phyloP scores from a whole-genome alignment of 805 yeast genomes.

The Kuraishia piskuri region DNA sequence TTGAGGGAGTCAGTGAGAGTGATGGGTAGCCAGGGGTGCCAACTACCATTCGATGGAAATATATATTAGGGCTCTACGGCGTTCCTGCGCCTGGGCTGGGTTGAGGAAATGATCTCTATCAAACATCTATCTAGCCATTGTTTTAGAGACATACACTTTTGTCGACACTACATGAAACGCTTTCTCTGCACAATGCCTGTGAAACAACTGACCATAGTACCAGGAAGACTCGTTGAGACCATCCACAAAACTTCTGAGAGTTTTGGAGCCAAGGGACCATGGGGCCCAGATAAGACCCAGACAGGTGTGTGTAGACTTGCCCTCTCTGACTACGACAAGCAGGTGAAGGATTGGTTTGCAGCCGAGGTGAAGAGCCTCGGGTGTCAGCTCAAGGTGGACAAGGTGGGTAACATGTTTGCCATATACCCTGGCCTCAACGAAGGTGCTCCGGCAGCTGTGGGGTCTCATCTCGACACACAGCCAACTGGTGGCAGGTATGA shows the following conservation, averaged over 20 bases:
- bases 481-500: slow-evolving; percentile 76
- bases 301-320: slow-evolving; percentile 67
- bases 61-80: too few relatives aligned
- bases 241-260: slow-evolving; percentile 49
- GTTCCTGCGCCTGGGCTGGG: too few relatives aligned
- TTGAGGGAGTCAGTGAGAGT: too few relatives aligned
- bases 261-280: slow-evolving; percentile 55
- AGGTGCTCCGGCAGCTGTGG: slow-evolving; percentile 53
- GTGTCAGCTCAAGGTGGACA: slow-evolving; percentile 50
- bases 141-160: too few relatives aligned
- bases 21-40: too few relatives aligned
- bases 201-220: slow-evolving; percentile 14
- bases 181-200: neutral
- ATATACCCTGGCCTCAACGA: slow-evolving; percentile 47
- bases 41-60: too few relatives aligned
- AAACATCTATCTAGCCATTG: too few relatives aligned
- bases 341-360: slow-evolving; percentile 60
- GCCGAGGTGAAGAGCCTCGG: slow-evolving; percentile 43
- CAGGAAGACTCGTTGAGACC: slow-evolving; percentile 42
- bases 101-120: too few relatives aligned
- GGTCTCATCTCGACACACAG: slow-evolving; percentile 71
- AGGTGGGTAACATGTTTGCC: slow-evolving; percentile 64
- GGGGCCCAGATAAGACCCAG: slow-evolving; percentile 49
- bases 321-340: slow-evolving; percentile 51
- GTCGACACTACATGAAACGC: too few relatives aligned